These are phyloP conservation scores for Vigna reflexopilosa DNA, from an alignment of 306 rosid species.

Conservation along the genomic window DNA sequence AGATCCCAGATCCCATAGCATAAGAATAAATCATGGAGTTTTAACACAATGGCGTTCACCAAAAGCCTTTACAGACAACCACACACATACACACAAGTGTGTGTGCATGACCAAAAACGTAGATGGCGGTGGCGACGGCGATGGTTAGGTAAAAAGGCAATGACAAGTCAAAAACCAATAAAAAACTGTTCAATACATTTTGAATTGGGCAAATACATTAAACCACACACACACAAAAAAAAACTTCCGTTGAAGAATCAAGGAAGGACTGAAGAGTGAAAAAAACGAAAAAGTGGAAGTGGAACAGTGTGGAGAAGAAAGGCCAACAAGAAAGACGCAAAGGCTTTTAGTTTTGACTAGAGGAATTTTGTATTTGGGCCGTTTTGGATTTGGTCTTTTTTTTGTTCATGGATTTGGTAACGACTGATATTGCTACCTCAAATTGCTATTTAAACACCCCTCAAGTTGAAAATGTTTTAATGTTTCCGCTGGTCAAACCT, in stretches of 20 bases:
- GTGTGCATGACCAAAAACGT: not conserved
- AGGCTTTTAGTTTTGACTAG: not conserved
- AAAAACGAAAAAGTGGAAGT: not conserved
- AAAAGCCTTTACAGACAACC: conserved; percentile 40
- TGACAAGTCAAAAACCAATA: conserved; percentile 41
- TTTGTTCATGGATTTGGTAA: not conserved
- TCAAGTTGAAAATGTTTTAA: too few species aligned
- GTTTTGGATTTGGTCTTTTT: not conserved
- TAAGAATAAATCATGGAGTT: conserved; percentile 37
- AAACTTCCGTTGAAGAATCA: not conserved
- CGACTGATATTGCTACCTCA: not conserved
- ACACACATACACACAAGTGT: not conserved
- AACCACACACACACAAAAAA: too few species aligned
- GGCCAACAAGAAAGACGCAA: not conserved
- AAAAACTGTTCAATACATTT: conserved; percentile 38
- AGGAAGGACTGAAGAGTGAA: not conserved
- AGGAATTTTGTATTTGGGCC: not conserved
- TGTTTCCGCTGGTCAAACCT: too few species aligned
- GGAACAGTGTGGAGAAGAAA: not conserved
- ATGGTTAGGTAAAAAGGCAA: conserved; percentile 29
- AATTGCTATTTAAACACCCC: not conserved
- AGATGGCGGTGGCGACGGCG: not conserved
- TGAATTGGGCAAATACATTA: conserved; percentile 34
- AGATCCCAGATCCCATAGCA: conserved; percentile 51
- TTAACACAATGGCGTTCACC: conserved; percentile 41